Evolutionary conservation across 345 rosid genomes (phyloP), one percentile per base, ranked within the genome.

Genomic region (Bruguiera sexangula): DNA sequence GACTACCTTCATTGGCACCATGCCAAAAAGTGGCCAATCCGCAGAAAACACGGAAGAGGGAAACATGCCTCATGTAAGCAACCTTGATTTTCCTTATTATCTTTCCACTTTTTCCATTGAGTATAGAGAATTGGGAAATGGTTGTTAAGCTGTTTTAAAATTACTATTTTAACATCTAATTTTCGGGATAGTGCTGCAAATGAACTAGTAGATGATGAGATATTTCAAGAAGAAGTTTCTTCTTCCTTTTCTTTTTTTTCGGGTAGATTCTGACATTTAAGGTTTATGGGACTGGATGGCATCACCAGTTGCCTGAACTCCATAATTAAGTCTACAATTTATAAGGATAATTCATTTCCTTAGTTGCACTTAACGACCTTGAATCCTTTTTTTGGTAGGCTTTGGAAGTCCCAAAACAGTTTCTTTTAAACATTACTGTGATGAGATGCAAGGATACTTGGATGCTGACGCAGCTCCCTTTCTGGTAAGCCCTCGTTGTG

Each of bases 1-100:
- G 83, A 86, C 62, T 74, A 87, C 69, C 84, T 86, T 60, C 83
- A 79, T 21, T 73, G 92, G 89, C 76, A 63, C 48, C 56, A 67
- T 70, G 53, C 59, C 57, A 88, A 78, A 66, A 83, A 62, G 75
- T 62, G 54, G 29, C 56, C 69, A 67, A 72, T 48, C 0, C 74
- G 75, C 39, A 78, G 69, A 69, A 85, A 80, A 69, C 63, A 63
- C 56, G 61, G 54, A 1, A 75, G 81, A 78, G 71, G 80, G 65
- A 84, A 76, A 75, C 75, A 16, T 65, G 36, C 69, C 63, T 36
- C 53, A 29, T 82, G 87, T 87, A 83, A 81, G 88, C 68, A 64
- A 75, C 48, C 55, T 75, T 57, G 21, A 26, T 26, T 68, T 51
- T 46, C 64, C 61, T 69, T 55, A 6, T 30, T 67, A 4, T 63